A percentile compares a stretch with the other conserved stretches of the same genome.
phyloP scores from a whole-genome alignment of 2,329 filamentous ascomycete species.

The Metarhizium humberi region DNA sequence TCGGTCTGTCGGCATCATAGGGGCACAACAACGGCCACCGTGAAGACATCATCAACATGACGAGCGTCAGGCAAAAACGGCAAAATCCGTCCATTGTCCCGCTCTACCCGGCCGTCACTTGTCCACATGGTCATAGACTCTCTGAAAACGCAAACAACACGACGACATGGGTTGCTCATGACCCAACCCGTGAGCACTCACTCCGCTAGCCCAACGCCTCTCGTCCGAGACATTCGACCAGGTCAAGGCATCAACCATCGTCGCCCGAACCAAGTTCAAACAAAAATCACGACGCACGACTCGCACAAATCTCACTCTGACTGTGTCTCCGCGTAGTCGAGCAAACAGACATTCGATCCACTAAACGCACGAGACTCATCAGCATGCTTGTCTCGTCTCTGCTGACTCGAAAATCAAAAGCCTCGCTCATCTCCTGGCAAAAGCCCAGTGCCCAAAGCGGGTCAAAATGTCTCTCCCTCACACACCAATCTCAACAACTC shows the following conservation, averaged over 20 bases:
- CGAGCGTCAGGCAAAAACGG: background rate
- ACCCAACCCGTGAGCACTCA: background rate
- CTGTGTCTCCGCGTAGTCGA: background rate
- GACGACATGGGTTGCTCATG: background rate
- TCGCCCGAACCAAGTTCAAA: background rate
- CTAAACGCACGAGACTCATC: background rate
- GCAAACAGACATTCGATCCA: background rate
- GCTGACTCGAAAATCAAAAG: constrained; percentile 3
- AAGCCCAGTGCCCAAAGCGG: background rate
- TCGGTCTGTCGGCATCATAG: background rate
- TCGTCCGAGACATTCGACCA: background rate
- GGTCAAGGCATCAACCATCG: background rate
- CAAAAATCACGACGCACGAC: background rate
- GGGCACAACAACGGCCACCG: background rate
- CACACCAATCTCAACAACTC: constrained; percentile 1
- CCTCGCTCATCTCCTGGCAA: background rate
- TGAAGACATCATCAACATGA: background rate
- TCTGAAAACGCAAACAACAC: background rate
- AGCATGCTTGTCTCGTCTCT: constrained; percentile 3
- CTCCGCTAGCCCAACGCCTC: background rate
- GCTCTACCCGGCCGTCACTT: background rate
- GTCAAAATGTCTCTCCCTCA: constrained; percentile 7
- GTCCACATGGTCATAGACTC: background rate
- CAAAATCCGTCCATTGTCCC: background rate
- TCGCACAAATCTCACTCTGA: background rate